phyloP scores from a whole-genome alignment of 768 basidiomycete genomes.

The Collybiopsis confluens region DNA sequence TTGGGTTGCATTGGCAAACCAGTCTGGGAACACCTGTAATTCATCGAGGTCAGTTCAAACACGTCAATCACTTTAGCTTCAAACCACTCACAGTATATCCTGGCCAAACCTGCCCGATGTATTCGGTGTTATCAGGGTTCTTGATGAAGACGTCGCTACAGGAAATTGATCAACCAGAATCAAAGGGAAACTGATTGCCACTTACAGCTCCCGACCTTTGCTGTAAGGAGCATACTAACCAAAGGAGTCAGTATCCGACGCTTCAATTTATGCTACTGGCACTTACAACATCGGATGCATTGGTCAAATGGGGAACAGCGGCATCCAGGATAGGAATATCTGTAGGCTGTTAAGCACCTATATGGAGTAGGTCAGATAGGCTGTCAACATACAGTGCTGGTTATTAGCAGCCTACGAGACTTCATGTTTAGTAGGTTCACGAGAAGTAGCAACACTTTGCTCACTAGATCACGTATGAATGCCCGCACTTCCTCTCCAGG shows the following conservation, averaged over 20 bases:
- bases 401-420: slow-evolving; percentile 32
- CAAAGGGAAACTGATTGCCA: not conserved
- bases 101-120: slow-evolving; percentile 76
- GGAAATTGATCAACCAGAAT: not conserved
- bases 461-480: slow-evolving; percentile 55
- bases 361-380: no score
- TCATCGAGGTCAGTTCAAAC: not conserved
- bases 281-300: slow-evolving; percentile 59
- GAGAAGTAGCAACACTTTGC: slow-evolving; percentile 15
- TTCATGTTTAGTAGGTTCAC: not conserved
- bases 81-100: slow-evolving; percentile 53
- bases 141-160: slow-evolving; percentile 66
- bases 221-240: slow-evolving; percentile 66
- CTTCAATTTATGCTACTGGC: not conserved
- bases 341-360: slow-evolving; percentile 20
- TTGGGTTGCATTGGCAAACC: slow-evolving; percentile 50
- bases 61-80: not conserved
- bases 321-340: slow-evolving; percentile 75
- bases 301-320: slow-evolving; percentile 52
- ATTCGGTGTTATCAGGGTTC: slow-evolving; percentile 70
- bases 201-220: slow-evolving; percentile 56
- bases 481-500: slow-evolving; percentile 46
- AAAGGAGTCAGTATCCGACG: not conserved
- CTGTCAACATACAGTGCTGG: slow-evolving; percentile 37
- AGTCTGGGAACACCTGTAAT: slow-evolving; percentile 53